A percentile compares a stretch with the other conserved stretches of the same genome.
Conservation (phyloP, 768 basidiomycete species). For the Wakefieldia striispora region DNA sequence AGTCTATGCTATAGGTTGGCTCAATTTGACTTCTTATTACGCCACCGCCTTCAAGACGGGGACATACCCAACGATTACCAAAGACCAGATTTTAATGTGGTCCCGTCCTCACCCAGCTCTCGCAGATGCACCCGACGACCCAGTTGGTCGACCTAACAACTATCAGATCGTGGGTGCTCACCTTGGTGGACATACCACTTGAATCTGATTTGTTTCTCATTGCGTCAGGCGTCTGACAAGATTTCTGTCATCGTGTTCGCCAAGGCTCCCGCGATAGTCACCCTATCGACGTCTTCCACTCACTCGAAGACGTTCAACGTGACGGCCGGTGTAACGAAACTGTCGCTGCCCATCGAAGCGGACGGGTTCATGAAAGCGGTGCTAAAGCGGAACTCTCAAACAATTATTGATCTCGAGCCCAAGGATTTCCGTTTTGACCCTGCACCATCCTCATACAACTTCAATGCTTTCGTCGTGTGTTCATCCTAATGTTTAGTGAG, state of each 20-base stretch:
- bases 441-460: conserved; percentile 61
- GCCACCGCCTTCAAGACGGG: conserved; percentile 73
- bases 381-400: conserved; percentile 46
- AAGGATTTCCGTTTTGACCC: conserved; percentile 52
- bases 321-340: conserved; percentile 56
- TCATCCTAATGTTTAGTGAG: conserved; percentile 17
- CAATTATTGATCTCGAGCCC: conserved; percentile 48
- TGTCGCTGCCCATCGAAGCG: conserved; percentile 56
- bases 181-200: neutral
- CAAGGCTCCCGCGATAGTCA: conserved; percentile 53
- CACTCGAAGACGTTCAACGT: conserved; percentile 48
- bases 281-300: conserved; percentile 48
- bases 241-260: conserved; percentile 69
- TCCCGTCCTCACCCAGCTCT: conserved; percentile 58
- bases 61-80: conserved; percentile 49
- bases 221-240: conserved; percentile 52
- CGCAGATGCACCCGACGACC: conserved; percentile 54
- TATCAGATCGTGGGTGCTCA: conserved; percentile 48
- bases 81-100: conserved; percentile 69
- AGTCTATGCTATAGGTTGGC: conserved; percentile 47
- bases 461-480: conserved; percentile 61
- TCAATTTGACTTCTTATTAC: conserved; percentile 64
- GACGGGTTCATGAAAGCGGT: conserved; percentile 50
- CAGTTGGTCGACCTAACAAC: conserved; percentile 54
- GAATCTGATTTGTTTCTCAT: conserved; percentile 30